Percentiles rank a stretch among this genome's conserved stretches.
Evolutionary conservation across 192 early-diverging fungal species (phyloP).

Genomic region (Gamsiella multidivaricata): DNA sequence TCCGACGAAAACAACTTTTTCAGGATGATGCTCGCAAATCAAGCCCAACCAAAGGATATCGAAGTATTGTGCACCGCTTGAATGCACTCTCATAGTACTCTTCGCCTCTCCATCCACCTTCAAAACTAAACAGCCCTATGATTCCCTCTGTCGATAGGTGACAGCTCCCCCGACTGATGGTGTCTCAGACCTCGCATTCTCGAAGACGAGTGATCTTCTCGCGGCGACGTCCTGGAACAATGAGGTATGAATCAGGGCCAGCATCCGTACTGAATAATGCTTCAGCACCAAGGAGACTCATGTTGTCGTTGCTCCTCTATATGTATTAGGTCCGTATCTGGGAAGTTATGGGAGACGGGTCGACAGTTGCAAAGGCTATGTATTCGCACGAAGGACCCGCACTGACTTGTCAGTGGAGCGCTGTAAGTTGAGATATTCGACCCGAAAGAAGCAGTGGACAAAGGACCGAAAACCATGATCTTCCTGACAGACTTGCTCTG

Average conservation of each 20-base stretch:
- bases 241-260: constrained; percentile 53
- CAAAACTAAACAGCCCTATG: too few species aligned
- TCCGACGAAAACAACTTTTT: not conserved
- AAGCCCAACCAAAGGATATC: constrained; percentile 42
- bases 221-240: constrained; percentile 94
- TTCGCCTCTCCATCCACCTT: not conserved
- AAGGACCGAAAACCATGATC: not conserved
- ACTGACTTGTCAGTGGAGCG: constrained; percentile 85
- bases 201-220: constrained; percentile 83
- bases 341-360: constrained; percentile 87
- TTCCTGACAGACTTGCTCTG: not conserved
- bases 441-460: too few species aligned
- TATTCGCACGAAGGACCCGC: constrained; percentile 89
- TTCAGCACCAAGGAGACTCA: too few species aligned
- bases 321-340: constrained; percentile 95
- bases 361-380: constrained; percentile 81
- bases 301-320: constrained; percentile 1
- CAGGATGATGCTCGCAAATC: constrained; percentile 52
- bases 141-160: constrained; percentile 48
- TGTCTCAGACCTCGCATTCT: constrained; percentile 85
- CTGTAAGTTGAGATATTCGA: constrained; percentile 64
- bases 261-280: not conserved
- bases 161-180: constrained; percentile 77
- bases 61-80: constrained; percentile 18
- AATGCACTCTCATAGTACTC: not conserved